Base-by-base conservation (phyloP, 495 filamentous ascomycete species). In the Copromyces sp. region DNA sequence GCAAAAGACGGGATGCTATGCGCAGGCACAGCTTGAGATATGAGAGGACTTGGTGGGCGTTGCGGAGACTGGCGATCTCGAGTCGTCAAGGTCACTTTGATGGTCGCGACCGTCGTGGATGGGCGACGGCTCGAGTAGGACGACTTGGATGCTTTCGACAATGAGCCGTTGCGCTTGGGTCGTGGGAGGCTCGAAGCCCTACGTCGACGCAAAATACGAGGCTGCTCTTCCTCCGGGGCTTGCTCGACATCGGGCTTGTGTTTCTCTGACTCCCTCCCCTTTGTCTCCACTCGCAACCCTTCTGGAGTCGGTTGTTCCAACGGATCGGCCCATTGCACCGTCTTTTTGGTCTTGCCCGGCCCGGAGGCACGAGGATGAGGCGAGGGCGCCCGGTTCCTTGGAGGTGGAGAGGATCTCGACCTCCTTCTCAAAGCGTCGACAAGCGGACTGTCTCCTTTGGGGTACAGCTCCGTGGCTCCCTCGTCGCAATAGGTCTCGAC, bases 131-230 rank as follows among this genome's bases (percentile, higher is more conserved):
- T 0, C 11, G 14, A 61, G 7, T 5, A 7, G 12, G 53, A 35
- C 6, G 53, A 2, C 24, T 3, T 61, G 5, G 12, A 17, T 0
- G 3, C 0, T 35, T 32, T 2, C 0, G 14, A 0, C 1, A 3
- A 12, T 9, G 29, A 9, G 35, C 3, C 29, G 0, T 5, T 9
- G 6, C 53, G 53, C 53, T 61, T 61, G 0, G 29, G 24, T 17
- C 29, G 29, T 2, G 29, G 53, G 1, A 61, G 32, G 2, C 29
- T 4, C 14, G 14, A 61, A 2, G 53, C 0, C 29, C 1, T 35
- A 11, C 35, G 5, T 5, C 24, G 24, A 14, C 6, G 53, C 24
- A 35, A 9, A 9, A 2, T 16, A 35, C 12, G 7, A 2, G 53
- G 3, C 11, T 3, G 14, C 20, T 32, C 6, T 8, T 32, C 29